Conservation (phyloP, 2,329 filamentous ascomycete species). For the Onygenales sp. region DNA sequence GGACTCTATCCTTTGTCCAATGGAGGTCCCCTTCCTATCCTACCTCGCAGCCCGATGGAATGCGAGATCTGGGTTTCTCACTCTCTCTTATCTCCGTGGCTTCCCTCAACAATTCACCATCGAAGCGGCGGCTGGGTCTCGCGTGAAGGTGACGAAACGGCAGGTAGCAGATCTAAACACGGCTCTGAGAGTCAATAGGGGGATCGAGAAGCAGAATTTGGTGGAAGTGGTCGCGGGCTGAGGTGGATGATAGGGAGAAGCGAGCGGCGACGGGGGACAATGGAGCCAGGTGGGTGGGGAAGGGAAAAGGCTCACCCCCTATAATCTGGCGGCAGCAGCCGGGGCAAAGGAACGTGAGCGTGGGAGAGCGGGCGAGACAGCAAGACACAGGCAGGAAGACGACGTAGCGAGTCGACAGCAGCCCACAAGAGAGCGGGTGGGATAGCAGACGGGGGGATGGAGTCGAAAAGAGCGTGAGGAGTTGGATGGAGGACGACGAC, state of each 20-base stretch:
- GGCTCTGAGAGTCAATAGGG: background rate
- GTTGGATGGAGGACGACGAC: background rate
- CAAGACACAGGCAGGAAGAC: background rate
- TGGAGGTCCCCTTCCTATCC: background rate
- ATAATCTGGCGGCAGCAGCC: no score
- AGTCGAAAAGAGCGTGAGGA: background rate
- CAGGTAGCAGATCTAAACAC: background rate
- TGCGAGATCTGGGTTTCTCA: background rate
- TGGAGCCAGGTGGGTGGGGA: background rate
- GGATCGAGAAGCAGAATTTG: background rate
- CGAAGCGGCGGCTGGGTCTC: background rate
- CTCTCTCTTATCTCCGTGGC: background rate
- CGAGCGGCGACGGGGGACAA: background rate
- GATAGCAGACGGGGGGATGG: background rate
- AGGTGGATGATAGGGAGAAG: background rate
- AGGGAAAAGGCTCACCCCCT: no score
- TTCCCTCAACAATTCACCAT: conserved; percentile 1
- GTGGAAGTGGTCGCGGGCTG: background rate
- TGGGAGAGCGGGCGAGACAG: background rate
- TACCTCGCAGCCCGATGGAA: background rate
- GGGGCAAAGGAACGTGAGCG: no score
- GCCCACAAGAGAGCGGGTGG: background rate
- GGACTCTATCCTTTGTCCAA: background rate
- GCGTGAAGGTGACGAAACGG: background rate
- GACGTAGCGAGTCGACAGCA: background rate